Conservation (phyloP, 2,329 filamentous ascomycete species). For the Sporothrix variecibatus region DNA sequence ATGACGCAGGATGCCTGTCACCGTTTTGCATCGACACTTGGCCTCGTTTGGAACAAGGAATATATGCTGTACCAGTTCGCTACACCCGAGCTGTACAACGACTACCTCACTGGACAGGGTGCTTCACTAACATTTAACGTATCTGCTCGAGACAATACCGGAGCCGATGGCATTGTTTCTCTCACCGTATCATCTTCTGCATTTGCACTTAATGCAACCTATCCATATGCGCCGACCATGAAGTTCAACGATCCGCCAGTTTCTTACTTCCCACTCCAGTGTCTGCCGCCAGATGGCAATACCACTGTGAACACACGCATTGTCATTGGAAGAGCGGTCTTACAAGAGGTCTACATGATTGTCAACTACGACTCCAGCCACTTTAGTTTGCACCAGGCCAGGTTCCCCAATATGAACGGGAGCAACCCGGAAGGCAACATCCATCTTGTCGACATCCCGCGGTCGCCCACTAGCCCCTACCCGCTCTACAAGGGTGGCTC, state of each 20-base stretch:
- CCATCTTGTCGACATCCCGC: conserved; percentile 46
- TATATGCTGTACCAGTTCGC: conserved; percentile 66
- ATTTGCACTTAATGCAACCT: conserved; percentile 53
- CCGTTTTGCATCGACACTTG: conserved; percentile 64
- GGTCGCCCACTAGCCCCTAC: conserved; percentile 50
- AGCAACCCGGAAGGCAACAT: conserved; percentile 35
- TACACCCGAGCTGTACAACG: conserved; percentile 54
- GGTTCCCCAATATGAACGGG: conserved; percentile 48
- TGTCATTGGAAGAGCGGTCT: conserved; percentile 66
- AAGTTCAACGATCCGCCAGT: conserved; percentile 48
- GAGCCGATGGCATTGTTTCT: conserved; percentile 56
- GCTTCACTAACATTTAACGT: conserved; percentile 60
- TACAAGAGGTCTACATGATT: conserved; percentile 68
- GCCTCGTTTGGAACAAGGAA: conserved; percentile 64
- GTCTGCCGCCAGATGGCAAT: conserved; percentile 48
- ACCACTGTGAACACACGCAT: conserved; percentile 36
- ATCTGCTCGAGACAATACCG: conserved; percentile 55
- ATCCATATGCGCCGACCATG: conserved; percentile 51
- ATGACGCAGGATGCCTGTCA: conserved; percentile 62
- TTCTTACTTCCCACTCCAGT: conserved; percentile 68
- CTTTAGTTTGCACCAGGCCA: conserved; percentile 59
- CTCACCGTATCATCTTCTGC: conserved; percentile 55
- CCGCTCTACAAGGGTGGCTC: conserved; percentile 41
- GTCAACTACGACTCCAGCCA: conserved; percentile 56
- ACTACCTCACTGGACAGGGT: conserved; percentile 47